These are phyloP conservation scores for Metschnikowia gruessii DNA, from an alignment of 805 yeast species.

Conservation along the genomic window DNA sequence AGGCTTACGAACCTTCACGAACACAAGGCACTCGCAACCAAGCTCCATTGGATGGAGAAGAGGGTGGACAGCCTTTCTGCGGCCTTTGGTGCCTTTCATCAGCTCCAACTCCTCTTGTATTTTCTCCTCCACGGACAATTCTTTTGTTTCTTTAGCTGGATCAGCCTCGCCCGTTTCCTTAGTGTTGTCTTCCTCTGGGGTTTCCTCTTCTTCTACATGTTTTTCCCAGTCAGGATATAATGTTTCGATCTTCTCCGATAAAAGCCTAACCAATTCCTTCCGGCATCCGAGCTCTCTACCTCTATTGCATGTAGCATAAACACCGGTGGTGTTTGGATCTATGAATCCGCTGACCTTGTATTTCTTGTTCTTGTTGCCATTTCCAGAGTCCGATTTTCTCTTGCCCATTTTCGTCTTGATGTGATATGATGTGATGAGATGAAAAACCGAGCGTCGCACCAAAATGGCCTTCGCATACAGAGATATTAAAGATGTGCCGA, in stretches of 20 bases:
- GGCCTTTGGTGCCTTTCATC: conserved; percentile 44
- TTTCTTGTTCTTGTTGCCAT: conserved; percentile 34
- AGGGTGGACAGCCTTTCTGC: conserved; percentile 34
- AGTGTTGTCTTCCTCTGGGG: conserved; percentile 26
- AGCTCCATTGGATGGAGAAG: conserved; percentile 58
- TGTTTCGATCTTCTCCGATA: conserved; percentile 41
- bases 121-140: conserved; percentile 69
- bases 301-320: conserved; percentile 86
- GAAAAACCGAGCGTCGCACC: conserved; percentile 4
- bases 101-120: conserved; percentile 68
- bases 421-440: background rate
- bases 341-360: conserved; percentile 52
- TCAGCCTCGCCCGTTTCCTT: conserved; percentile 17
- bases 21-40: conserved; percentile 80
- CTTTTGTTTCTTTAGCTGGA: conserved; percentile 19
- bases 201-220: conserved; percentile 21
- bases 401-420: conserved; percentile 17
- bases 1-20: conserved; percentile 77
- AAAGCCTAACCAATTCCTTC: conserved; percentile 62
- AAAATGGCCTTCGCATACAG: background rate
- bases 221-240: conserved; percentile 27
- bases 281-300: conserved; percentile 75
- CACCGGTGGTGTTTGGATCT: conserved; percentile 84
- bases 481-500: no score
- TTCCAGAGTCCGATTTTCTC: conserved; percentile 23